phyloP scores from a whole-genome alignment of 2,329 filamentous ascomycete species.

The Trichoderma asperellum region DNA sequence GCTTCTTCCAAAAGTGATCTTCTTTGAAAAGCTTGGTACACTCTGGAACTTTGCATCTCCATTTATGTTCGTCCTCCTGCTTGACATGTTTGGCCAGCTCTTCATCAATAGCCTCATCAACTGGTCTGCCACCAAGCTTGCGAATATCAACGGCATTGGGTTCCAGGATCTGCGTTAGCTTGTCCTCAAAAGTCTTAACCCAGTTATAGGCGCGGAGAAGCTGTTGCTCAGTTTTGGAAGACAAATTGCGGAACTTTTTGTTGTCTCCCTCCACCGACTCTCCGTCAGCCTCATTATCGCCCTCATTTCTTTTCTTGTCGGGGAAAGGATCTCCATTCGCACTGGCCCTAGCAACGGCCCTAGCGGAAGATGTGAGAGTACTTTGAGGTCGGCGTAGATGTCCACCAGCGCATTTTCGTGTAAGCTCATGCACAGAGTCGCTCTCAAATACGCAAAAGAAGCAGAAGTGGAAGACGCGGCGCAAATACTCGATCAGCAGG shows the following conservation, averaged over 20 bases:
- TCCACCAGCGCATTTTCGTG: conserved; percentile 94
- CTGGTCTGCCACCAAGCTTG: conserved; percentile 85
- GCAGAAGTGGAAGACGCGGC: conserved; percentile 97
- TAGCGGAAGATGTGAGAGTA: conserved; percentile 80
- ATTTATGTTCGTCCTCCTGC: conserved; percentile 97
- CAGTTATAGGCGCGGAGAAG: conserved; percentile 95
- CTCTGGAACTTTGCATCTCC: conserved; percentile 92
- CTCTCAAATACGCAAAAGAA: conserved; percentile 99
- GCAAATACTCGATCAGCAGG: conserved; percentile 92
- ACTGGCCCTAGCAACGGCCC: conserved; percentile 83
- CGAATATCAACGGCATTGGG: conserved; percentile 84
- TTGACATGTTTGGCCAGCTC: conserved; percentile 88
- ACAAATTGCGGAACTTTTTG: conserved; percentile 71
- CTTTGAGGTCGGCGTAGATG: conserved; percentile 89
- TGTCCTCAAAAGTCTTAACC: conserved; percentile 98
- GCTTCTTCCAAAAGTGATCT: conserved; percentile 95
- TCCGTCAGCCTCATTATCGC: conserved; percentile 63
- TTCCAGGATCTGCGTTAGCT: conserved; percentile 88
- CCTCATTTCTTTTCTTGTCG: conserved; percentile 73
- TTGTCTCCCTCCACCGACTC: conserved; percentile 61
- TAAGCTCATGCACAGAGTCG: conserved; percentile 94
- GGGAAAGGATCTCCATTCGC: conserved; percentile 83
- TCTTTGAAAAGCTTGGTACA: conserved; percentile 98
- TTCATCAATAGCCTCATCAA: conserved; percentile 84
- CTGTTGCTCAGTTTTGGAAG: conserved; percentile 84